A percentile compares a stretch with the other conserved stretches of the same genome.
phyloP scores from a whole-genome alignment of 2,329 filamentous ascomycete species.

The Trichoderma atrobrunneum region DNA sequence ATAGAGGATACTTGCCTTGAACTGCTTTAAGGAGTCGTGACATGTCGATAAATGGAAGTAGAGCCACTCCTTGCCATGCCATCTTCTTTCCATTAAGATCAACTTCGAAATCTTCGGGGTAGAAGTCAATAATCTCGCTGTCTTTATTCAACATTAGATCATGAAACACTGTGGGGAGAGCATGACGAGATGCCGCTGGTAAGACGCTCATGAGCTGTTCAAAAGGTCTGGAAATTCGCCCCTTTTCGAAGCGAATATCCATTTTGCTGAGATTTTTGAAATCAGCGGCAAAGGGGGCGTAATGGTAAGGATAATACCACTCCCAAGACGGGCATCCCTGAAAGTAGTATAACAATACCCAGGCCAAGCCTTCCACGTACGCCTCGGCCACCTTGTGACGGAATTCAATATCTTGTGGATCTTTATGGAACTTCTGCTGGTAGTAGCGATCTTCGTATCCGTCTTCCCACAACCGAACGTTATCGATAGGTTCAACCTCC shows the following conservation, averaged over 20 bases:
- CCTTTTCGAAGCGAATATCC: constrained; percentile 78
- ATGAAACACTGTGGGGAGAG: constrained; percentile 85
- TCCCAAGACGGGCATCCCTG: constrained; percentile 98
- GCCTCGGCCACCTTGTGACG: constrained; percentile 81
- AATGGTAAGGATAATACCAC: constrained; percentile 99
- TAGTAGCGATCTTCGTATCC: constrained; percentile 96
- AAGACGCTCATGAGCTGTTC: constrained; percentile 98
- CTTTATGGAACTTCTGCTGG: constrained; percentile 89
- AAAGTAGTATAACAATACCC: constrained; percentile 96
- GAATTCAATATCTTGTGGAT: constrained; percentile 78
- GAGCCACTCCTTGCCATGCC: constrained; percentile 92
- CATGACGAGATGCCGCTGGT: constrained; percentile 87
- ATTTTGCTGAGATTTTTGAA: constrained; percentile 81
- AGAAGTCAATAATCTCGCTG: constrained; percentile 95
- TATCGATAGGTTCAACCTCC: constrained; percentile 70
- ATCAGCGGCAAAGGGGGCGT: constrained; percentile 94
- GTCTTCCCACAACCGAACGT: constrained; percentile 88
- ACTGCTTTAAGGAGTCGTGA: constrained; percentile 79
- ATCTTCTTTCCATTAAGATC: constrained; percentile 98
- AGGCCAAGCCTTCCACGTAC: constrained; percentile 93
- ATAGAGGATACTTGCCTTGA: constrained; percentile 73
- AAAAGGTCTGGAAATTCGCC: constrained; percentile 82
- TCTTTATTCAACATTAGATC: constrained; percentile 83
- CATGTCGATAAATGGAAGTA: constrained; percentile 96
- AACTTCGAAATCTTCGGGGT: constrained; percentile 88